A percentile compares a stretch with the other conserved stretches of the same genome.
Evolutionary conservation across 192 early-diverging fungal species (phyloP).

Genomic region (Oehlia diaphana): DNA sequence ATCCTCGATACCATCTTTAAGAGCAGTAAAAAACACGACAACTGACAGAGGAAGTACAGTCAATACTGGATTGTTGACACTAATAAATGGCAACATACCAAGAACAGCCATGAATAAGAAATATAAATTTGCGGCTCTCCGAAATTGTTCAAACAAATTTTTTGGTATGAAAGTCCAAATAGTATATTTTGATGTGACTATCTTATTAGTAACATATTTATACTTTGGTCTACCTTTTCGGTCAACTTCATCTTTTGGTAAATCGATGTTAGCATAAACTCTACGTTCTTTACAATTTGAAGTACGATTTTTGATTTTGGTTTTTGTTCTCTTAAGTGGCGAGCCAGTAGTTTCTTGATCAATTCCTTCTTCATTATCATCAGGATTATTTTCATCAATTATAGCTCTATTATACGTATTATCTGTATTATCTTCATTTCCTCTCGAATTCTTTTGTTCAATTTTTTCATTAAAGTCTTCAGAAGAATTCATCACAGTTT

Average conservation of each 20-base stretch:
- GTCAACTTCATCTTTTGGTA: constrained; percentile 56
- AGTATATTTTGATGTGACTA: constrained; percentile 94
- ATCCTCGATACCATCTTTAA: constrained; percentile 91
- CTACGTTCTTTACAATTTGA: constrained; percentile 46
- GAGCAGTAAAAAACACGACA: constrained; percentile 77
- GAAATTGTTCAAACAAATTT: constrained; percentile 92
- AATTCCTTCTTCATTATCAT: background rate
- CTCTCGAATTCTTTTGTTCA: background rate
- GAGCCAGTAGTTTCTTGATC: constrained; percentile 9
- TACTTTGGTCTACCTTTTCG: constrained; percentile 51
- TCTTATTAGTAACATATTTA: constrained; percentile 72
- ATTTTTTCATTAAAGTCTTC: background rate
- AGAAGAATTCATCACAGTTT: background rate
- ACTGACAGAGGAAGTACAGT: constrained; percentile 80
- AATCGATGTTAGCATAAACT: constrained; percentile 66
- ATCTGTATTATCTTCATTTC: too few relatives aligned
- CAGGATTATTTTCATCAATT: background rate
- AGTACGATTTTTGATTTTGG: constrained; percentile 49
- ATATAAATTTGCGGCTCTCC: constrained; percentile 80
- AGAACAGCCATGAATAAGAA: constrained; percentile 83
- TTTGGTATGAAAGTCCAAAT: constrained; percentile 81
- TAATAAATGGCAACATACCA: constrained; percentile 81
- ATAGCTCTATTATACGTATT: background rate
- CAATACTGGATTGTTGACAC: constrained; percentile 74
- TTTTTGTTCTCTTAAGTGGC: constrained; percentile 38